Conservation (phyloP, 2,329 filamentous ascomycete species). For the Lecanosticta acicola region DNA sequence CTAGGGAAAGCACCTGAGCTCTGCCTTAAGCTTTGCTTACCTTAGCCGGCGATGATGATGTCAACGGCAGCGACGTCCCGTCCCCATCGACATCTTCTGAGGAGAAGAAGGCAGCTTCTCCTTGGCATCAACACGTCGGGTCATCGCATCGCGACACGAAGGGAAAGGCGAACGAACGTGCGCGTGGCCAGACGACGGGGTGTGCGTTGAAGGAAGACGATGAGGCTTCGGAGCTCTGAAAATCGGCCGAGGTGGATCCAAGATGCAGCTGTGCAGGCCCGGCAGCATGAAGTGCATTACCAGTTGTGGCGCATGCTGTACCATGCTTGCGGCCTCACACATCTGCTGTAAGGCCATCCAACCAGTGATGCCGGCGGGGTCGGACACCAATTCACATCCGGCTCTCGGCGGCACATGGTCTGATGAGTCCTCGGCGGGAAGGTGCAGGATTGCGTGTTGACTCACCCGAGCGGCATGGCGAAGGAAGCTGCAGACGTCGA, state of each 20-base stretch:
- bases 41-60: slow-evolving; percentile 5
- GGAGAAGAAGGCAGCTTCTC: too few relatives aligned
- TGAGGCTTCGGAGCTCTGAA: neutral
- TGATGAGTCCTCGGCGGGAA: slow-evolving; percentile 1
- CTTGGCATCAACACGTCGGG: too few relatives aligned
- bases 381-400: too few relatives aligned
- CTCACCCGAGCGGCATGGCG: neutral
- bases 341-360: neutral
- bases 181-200: too few relatives aligned
- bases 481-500: too few relatives aligned
- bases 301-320: neutral
- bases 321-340: neutral
- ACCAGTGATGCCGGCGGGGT: too few relatives aligned
- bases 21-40: slow-evolving; percentile 6
- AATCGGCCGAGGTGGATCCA: neutral
- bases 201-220: too few relatives aligned
- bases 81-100: neutral
- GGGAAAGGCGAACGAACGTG: too few relatives aligned
- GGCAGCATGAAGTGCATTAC: too few relatives aligned
- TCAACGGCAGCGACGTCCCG: slow-evolving; percentile 1
- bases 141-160: too few relatives aligned
- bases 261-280: too few relatives aligned
- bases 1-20: too few relatives aligned
- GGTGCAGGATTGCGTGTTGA: slow-evolving; percentile 5
- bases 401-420: neutral